Percentiles rank a stretch among this genome's conserved stretches.
Evolutionary conservation across 2,329 filamentous ascomycete species (phyloP).

Genomic region (Arthrobotrys musiformis): DNA sequence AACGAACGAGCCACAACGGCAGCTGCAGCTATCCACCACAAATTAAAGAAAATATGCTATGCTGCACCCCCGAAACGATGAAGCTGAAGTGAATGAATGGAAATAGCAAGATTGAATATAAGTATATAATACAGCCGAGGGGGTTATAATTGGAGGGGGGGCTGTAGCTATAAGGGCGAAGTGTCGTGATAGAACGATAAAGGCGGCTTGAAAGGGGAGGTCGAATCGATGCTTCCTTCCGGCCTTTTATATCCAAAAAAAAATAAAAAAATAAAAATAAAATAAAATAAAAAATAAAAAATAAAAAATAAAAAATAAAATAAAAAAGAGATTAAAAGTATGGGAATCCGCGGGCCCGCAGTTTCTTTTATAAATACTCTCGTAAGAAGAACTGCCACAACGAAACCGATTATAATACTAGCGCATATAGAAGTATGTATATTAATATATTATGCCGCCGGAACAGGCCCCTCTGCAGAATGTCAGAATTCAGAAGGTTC

Average conservation of each 20-base stretch:
- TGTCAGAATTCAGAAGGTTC: not conserved
- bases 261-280: no score
- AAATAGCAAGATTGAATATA: not conserved
- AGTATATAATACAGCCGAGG: no score
- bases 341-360: conserved; percentile 7
- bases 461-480: not conserved
- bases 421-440: not conserved
- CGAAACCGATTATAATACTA: conserved; percentile 33
- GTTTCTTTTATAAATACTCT: no score
- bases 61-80: no score
- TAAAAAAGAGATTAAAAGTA: not conserved
- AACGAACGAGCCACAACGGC: conserved; percentile 4
- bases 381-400: no score
- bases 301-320: no score
- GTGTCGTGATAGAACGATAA: not conserved
- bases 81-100: not conserved
- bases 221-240: not conserved
- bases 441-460: not conserved
- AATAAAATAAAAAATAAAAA: no score
- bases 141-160: no score
- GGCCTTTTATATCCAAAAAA: no score
- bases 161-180: not conserved
- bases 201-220: conserved; percentile 33
- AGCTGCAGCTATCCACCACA: not conserved
- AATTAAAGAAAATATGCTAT: not conserved